phyloP scores from a whole-genome alignment of 805 yeast species.

The Metschnikowia orientalis region DNA sequence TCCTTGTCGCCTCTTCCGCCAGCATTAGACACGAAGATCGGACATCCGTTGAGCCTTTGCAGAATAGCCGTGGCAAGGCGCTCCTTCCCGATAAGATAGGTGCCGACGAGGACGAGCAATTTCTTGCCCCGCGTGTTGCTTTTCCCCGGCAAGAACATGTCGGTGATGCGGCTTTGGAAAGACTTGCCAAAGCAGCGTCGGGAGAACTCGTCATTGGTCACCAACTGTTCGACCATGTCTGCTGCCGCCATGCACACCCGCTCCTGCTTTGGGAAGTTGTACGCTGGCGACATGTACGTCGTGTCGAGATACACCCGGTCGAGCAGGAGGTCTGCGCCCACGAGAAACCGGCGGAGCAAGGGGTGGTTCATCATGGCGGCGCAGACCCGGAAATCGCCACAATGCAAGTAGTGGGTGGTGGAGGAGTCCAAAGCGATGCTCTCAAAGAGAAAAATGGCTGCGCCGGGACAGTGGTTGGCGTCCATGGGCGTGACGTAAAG shows the following conservation, averaged over 20 bases:
- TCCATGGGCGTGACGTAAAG: slow-evolving; percentile 58
- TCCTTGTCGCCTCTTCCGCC: slow-evolving; percentile 42
- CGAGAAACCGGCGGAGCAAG: slow-evolving; percentile 19
- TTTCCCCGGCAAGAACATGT: slow-evolving; percentile 20
- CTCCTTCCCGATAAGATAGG: slow-evolving; percentile 92
- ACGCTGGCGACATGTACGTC: slow-evolving; percentile 73
- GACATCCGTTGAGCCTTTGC: slow-evolving; percentile 41
- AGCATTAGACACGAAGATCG: slow-evolving; percentile 49
- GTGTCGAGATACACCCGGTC: slow-evolving; percentile 82
- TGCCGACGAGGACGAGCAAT: slow-evolving; percentile 67
- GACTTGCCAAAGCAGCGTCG: slow-evolving; percentile 31
- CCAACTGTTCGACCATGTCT: slow-evolving; percentile 42
- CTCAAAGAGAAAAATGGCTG: slow-evolving; percentile 73
- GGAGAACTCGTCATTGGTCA: slow-evolving; percentile 21
- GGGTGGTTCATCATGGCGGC: slow-evolving; percentile 44
- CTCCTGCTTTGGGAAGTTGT: slow-evolving; percentile 75
- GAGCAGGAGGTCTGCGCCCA: slow-evolving; percentile 24
- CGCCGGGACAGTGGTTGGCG: slow-evolving; percentile 98
- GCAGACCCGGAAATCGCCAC: slow-evolving; percentile 89
- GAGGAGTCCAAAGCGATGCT: slow-evolving; percentile 25
- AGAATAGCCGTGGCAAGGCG: slow-evolving; percentile 69
- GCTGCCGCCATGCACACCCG: slow-evolving; percentile 61
- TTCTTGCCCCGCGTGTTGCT: slow-evolving; percentile 28
- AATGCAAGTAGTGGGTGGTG: slow-evolving; percentile 54
- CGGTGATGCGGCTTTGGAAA: slow-evolving; percentile 39